Base-by-base conservation (phyloP, 345 rosid genomes). In the Lagerstroemia speciosa region DNA sequence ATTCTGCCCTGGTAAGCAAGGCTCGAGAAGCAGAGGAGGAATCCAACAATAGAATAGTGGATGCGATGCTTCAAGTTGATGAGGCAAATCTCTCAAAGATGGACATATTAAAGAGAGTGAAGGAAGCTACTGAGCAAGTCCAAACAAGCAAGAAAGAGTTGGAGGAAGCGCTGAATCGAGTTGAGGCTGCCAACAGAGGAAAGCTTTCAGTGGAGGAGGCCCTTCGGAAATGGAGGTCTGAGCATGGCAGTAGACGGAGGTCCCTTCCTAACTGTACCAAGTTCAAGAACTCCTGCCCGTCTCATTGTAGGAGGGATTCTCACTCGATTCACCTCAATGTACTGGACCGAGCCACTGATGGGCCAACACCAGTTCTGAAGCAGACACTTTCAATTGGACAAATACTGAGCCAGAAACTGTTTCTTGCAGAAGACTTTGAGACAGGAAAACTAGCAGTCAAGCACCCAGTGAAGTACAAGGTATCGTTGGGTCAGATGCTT, bases 311-410 rank as follows among this genome's bases (percentile, higher is more conserved):
- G 50, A 84, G 82, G 70, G 97, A 85, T 64, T 55, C 86, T 4
- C 84, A 73, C 46, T 36, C 83, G 66, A 67, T 75, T 34, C 94
- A 89, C 80, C 87, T 81, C 12, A 86, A 83, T 57, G 93, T 87
- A 67, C 55, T 81, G 67, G 71, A 85, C 72, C 76, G 80, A 67
- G 81, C 71, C 31, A 84, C 78, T 52, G 85, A 82, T 60, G 85
- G 41, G 52, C 65, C 87, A 4, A 70, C 40, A 0, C 91, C 92
- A 24, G 75, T 77, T 53, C 73, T 87, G 81, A 93, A 85, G 71
- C 87, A 88, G 45, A 83, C 94, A 15, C 76, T 89, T 36, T 94
- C 99, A 17, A 91, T 94, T 10, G 97, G 99, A 65, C 95, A 94
- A 71, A 91, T 94, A 66, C 87, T 94, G 20, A 94, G 97, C 89